Conservation (phyloP, 306 rosid species). For the Aeschynomene evenia region DNA sequence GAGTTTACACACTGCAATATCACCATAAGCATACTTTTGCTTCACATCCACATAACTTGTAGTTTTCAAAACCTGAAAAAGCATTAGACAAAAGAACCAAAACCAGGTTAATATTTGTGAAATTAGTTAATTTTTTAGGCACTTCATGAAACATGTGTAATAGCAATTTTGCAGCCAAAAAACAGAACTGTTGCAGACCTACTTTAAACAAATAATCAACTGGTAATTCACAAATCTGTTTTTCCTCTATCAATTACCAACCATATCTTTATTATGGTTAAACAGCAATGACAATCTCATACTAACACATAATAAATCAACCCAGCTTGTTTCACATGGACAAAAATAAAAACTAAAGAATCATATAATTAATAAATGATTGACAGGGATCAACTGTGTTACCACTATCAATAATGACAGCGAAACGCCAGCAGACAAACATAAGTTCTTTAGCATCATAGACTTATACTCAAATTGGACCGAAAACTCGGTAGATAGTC, state of each 20-base stretch:
- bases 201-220: not conserved
- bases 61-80: slow-evolving; percentile 70
- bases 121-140: not conserved
- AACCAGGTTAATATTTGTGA: slow-evolving; percentile 2
- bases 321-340: not conserved
- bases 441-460: not conserved
- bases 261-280: not conserved
- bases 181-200: not conserved
- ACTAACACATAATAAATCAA: not conserved
- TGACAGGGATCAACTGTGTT: not conserved
- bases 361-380: not conserved
- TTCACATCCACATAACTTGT: slow-evolving; percentile 62
- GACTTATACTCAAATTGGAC: not conserved
- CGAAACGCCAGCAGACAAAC: not conserved
- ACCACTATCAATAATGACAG: not conserved
- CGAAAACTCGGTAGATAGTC: not conserved
- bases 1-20: slow-evolving; percentile 49
- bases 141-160: slow-evolving; percentile 15
- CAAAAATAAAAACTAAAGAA: not conserved
- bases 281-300: slow-evolving; percentile 3
- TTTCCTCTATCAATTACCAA: not conserved
- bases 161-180: not conserved
- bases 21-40: slow-evolving; percentile 62
- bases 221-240: not conserved
- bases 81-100: slow-evolving; percentile 1